Evolutionary conservation across 1,284 basidiomycete species (phyloP), one percentile per base, ranked within the genome.

Genomic region (Marasmius tenuissimus): DNA sequence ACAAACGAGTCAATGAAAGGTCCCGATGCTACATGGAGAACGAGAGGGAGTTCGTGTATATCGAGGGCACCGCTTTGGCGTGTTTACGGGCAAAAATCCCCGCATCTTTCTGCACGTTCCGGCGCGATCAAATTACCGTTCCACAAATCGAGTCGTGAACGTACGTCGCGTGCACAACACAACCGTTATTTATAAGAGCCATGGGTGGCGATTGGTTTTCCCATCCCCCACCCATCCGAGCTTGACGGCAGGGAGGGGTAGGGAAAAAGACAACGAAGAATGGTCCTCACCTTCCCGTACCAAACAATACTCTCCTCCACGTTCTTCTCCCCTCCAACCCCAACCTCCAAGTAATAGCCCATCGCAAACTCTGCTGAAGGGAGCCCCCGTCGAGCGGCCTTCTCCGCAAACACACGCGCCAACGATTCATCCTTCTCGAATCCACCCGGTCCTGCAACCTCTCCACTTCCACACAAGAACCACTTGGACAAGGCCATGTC

Each of bases 401-500:
- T 97, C 66, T 95, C 91, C 0, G 96, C 96, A 78, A 97, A 98
- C 0, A 90, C 93, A 68, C 87, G 88, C 0, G 96, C 96, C 1
- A 98, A 81, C 0, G 74, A 77, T 73, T 98, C 96, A 74, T 97
- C 94, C 76, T 96, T 96, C 34, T 93, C 92, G 68, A 98, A 97
- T 1, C 54, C 39, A 22, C 11, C 33, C 35, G 48, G 37, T 22
- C 85, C 85, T 40, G 93, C 89, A 0, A 87, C 87, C 0, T 47
- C 45, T n/a, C 93, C 94, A 51, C 70, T 73, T 0, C 81, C 81
- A 72, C 95, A 97, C 56, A 97, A 76, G 81, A 97, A 97, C 96
- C 95, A 97, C 75, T 96, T 97, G 75, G 86, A 89, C 53, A 97
- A 81, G 7, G 94, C 95, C 94, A 98, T 96, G 73, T 98, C 95